These are phyloP conservation scores for Solanum chiquidenum DNA, from an alignment of 257 asterid genomes.

Conservation along the genomic window DNA sequence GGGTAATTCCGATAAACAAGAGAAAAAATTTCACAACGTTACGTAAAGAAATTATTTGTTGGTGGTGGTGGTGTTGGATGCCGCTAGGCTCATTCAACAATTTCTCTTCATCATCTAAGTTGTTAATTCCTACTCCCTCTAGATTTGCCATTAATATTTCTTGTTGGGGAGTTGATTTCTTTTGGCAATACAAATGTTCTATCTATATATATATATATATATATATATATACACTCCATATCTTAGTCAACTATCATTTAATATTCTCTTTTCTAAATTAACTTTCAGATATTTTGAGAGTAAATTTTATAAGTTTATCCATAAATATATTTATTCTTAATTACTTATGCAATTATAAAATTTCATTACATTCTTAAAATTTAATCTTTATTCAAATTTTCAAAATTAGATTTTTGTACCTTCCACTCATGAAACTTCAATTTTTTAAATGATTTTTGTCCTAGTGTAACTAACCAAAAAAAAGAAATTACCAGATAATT, in stretches of 20 bases:
- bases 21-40: not conserved
- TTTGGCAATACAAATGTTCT: not conserved
- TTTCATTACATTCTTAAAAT: not conserved
- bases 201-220: not conserved
- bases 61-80: not conserved
- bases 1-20: not conserved
- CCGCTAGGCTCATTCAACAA: not conserved
- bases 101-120: not conserved
- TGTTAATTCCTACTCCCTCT: not conserved
- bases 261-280: not conserved
- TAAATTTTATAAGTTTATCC: not conserved
- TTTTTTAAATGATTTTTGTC: not conserved
- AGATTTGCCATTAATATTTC: not conserved
- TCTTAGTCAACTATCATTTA: not conserved
- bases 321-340: not conserved
- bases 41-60: not conserved
- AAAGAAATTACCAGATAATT: not conserved
- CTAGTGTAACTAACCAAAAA: not conserved
- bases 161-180: not conserved
- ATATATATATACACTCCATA: not conserved
- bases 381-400: not conserved
- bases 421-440: not conserved
- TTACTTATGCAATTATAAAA: not conserved
- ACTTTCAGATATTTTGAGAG: not conserved
- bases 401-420: not conserved